Conservation (phyloP, 2,329 filamentous ascomycete species). For the Arthrobotrys pseudoclavata region DNA sequence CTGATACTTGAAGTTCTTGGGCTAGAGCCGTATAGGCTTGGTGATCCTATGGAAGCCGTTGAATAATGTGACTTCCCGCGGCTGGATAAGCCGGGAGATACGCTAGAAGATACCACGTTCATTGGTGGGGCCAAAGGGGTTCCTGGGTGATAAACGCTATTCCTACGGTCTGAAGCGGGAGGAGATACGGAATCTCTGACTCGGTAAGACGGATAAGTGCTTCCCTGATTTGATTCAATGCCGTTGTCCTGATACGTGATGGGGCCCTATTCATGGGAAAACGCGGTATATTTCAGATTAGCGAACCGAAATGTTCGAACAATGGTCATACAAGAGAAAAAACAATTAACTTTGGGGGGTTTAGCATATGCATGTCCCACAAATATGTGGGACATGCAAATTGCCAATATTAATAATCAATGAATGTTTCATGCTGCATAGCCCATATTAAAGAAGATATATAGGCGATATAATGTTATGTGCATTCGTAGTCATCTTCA, state of each 20-base stretch:
- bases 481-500: background rate
- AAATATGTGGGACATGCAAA: background rate
- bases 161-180: constrained; percentile 41
- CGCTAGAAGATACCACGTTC: constrained; percentile 51
- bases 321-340: background rate
- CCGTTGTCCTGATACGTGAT: constrained; percentile 45
- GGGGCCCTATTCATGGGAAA: constrained; percentile 32
- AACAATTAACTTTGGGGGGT: background rate
- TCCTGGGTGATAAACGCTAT: constrained; percentile 34
- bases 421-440: too few species aligned
- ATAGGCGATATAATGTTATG: background rate
- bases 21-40: constrained; percentile 44
- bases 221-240: constrained; percentile 38
- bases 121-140: constrained; percentile 39
- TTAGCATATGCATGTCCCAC: background rate
- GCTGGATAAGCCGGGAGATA: constrained; percentile 50
- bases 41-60: constrained; percentile 40
- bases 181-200: constrained; percentile 45
- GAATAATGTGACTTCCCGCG: constrained; percentile 49
- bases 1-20: constrained; percentile 37
- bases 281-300: constrained; percentile 22
- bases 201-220: constrained; percentile 44
- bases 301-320: constrained; percentile 12
- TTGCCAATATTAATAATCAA: background rate
- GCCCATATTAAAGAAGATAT: background rate